phyloP scores from a whole-genome alignment of 306 rosid genomes.

The Styphnolobium japonicum region DNA sequence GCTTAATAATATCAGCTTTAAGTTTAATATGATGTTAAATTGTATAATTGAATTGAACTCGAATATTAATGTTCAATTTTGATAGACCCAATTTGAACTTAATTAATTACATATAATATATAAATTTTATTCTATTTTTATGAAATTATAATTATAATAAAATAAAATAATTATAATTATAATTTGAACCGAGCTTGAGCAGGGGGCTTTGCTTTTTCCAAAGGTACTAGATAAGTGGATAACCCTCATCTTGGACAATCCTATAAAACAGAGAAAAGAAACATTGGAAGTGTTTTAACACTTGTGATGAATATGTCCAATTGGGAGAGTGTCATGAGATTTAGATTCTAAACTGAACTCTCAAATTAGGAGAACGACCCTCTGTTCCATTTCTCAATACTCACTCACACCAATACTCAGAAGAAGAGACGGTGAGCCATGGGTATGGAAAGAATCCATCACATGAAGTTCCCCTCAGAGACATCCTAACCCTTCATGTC shows the following conservation, averaged over 20 bases:
- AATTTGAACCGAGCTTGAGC: too few species aligned
- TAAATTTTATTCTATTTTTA: too few species aligned
- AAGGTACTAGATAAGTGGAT: not conserved
- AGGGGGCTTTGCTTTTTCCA: not conserved
- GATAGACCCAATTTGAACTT: too few species aligned
- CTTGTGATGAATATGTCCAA: not conserved
- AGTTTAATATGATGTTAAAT: too few species aligned
- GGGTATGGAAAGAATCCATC: not conserved
- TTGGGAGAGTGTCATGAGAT: not conserved
- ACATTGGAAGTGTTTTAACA: not conserved
- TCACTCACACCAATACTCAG: not conserved
- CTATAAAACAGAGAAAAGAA: not conserved
- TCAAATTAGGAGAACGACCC: not conserved
- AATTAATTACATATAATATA: too few species aligned
- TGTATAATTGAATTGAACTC: too few species aligned
- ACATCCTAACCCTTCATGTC: too few species aligned
- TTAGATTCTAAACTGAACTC: not conserved
- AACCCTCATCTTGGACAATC: not conserved
- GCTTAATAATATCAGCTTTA: too few species aligned
- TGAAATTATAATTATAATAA: too few species aligned
- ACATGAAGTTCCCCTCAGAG: too few species aligned
- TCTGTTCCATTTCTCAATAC: not conserved
- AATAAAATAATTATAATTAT: not conserved
- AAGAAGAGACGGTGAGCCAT: not conserved
- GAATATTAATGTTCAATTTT: too few species aligned